Base-by-base conservation (phyloP, 495 filamentous ascomycete species). In the Tuber magnatum region DNA sequence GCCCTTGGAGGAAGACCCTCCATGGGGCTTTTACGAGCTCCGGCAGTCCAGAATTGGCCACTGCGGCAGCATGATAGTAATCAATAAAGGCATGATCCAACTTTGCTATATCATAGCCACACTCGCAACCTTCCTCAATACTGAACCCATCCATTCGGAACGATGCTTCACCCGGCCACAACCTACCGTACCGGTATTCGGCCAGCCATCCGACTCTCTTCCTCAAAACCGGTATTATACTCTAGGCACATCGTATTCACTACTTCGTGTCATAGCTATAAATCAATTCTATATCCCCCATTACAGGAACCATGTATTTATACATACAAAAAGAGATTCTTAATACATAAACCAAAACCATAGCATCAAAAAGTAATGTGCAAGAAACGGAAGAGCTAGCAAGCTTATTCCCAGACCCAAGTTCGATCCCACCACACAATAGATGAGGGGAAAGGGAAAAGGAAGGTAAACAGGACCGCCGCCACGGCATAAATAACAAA, bases 391-490 rank as follows among this genome's bases (percentile, higher is more conserved):
- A 41, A 35, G 56, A 65, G 16, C 56, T 3, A 35, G 56, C 14
- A 35, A 32, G n/a, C 51, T 61, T 28, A 32, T 32, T 61, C 51
- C 28, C 51, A 28, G 56, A 18, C 32, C 32, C 56, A 65, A 18
- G 32, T 18, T 20, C 12, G 20, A 32, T 65, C 28, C 56, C 56
- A 35, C 56, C 56, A 32, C 56, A 65, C 56, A 35, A 35, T 6
- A 35, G 56, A 32, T 65, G 56, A 65, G 28, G 56, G 32, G 51
- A 24, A 32, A 43, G 68, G 48, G 48, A 73, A 75, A 48, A 40
- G 4, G 69, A 41, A 71, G 68, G 44, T 38, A 24, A 71, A 22
- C 28, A 68, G 35, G 12, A 32, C 28, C 6, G 35, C 56, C 56
- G 5, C 24, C 39, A 75, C 14, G 35, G 24, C 73, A 48, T 48